Conservation (phyloP, 139 green algal species). For the Closterium sp. region DNA sequence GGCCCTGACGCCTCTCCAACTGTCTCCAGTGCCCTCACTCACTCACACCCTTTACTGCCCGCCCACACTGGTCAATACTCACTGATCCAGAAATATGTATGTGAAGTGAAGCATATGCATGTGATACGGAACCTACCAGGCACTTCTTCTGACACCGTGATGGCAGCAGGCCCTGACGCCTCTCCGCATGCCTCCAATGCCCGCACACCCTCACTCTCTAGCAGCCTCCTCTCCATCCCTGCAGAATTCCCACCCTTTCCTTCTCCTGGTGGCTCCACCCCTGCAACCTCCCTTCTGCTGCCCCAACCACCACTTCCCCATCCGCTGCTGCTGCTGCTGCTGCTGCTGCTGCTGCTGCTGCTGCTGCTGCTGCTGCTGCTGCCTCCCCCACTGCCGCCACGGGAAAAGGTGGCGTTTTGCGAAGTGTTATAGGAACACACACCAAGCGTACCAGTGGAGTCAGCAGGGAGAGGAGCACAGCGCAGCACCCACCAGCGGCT, state of each 20-base stretch:
- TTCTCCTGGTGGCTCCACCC: not conserved
- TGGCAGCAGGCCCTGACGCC: not conserved
- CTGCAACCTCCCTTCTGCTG: not conserved
- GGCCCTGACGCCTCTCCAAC: not conserved
- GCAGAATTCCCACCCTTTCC: not conserved
- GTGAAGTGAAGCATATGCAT: no score
- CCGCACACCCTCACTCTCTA: not conserved
- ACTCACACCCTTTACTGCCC: no score
- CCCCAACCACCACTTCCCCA: not conserved
- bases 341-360: no score
- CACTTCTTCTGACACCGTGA: not conserved
- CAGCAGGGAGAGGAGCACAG: not conserved
- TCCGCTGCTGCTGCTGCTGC: not conserved
- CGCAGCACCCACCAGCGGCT: not conserved
- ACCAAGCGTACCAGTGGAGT: not conserved
- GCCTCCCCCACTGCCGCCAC: not conserved
- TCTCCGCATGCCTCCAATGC: not conserved
- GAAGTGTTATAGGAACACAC: not conserved
- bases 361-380: not conserved
- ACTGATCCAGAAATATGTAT: no score
- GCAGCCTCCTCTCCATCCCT: not conserved
- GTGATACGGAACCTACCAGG: not conserved
- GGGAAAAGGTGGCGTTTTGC: not conserved
- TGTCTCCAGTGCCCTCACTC: no score
- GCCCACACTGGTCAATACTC: no score